Evolutionary conservation across 768 basidiomycete species (phyloP).

Genomic region (Suillus fuscotomentosus): DNA sequence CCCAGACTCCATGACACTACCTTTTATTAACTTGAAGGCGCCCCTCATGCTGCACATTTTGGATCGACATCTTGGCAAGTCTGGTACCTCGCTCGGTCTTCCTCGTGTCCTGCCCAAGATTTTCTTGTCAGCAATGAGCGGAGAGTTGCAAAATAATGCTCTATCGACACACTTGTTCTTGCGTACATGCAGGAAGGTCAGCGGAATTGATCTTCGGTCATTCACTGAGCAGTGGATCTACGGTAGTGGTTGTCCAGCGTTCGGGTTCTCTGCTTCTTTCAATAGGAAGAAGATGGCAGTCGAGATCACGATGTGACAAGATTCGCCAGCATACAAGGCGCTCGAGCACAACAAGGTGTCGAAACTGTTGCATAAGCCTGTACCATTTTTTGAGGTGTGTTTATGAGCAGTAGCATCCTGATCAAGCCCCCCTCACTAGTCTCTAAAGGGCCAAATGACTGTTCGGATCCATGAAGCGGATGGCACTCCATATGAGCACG

Average conservation of each 20-base stretch:
- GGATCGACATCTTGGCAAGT: slow-evolving; percentile 90
- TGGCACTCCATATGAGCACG: slow-evolving; percentile 98
- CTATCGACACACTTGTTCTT: slow-evolving; percentile 91
- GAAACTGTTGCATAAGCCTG: slow-evolving; percentile 73
- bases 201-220: slow-evolving; percentile 82
- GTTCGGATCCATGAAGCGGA: slow-evolving; percentile 99
- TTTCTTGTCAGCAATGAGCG: slow-evolving; percentile 90
- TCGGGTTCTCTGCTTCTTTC: slow-evolving; percentile 87
- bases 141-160: slow-evolving; percentile 81
- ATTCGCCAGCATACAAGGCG: slow-evolving; percentile 68
- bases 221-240: slow-evolving; percentile 99
- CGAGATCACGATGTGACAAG: slow-evolving; percentile 92
- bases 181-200: slow-evolving; percentile 88
- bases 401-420: background rate
- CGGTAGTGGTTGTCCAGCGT: slow-evolving; percentile 92
- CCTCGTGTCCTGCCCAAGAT: slow-evolving; percentile 94
- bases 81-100: slow-evolving; percentile 91
- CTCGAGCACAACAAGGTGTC: slow-evolving; percentile 69
- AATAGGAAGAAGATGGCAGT: slow-evolving; percentile 98
- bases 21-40: slow-evolving; percentile 93
- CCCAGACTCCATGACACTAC: slow-evolving; percentile 72
- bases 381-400: slow-evolving; percentile 83
- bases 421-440: slow-evolving; percentile 1
- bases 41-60: slow-evolving; percentile 95
- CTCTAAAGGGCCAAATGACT: slow-evolving; percentile 87